Base-by-base conservation (phyloP, 1,284 basidiomycete species). In the Inonotus obliquus region DNA sequence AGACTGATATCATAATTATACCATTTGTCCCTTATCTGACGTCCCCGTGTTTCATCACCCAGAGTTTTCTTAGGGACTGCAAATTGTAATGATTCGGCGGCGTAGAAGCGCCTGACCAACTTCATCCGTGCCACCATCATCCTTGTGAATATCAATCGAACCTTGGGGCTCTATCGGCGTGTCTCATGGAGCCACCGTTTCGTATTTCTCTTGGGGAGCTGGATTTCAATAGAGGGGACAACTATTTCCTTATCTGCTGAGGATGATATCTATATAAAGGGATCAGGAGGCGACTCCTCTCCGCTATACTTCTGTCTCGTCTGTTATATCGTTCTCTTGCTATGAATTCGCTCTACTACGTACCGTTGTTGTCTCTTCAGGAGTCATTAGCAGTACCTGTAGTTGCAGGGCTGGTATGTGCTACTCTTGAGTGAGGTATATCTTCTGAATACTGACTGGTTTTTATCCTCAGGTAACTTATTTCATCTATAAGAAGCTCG, bases 401-500 rank as follows among this genome's bases (percentile, higher is more conserved):
- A 17, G 55, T 41, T 17, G 14, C 32, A 25, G 55, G 44, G 13
- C 29, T 57, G 41, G 55, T 57, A 48, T 45, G 55, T 45, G 19
- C 23, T 19, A 47, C 19, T n/a, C 13, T 25, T 9, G 27, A 6
- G 9, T 35, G 32, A 6, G 14, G 38, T 32, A 35, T 37, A 35
- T 21, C 1, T 1, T 21, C 21, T 5, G n/a, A n/a, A 32, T 37
- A 2, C 14, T 13, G 32, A 9, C 11, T 19, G 38, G 11, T 23
- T 41, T 14, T 41, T 41, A 9, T 32, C 32, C 32, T 4, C 21
- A 60, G 59, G 21, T 41, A 13, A 37, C 39, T 7, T 48, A 60
- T 44, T 44, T 54, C n/a, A 29, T 60, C 11, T 60, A 60, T 37
- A 60, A 60, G 51, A 53, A 21, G 32, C 54, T 53, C 51, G 59